Conservation (phyloP, 805 yeast species). For the Wickerhamomyces bovis region DNA sequence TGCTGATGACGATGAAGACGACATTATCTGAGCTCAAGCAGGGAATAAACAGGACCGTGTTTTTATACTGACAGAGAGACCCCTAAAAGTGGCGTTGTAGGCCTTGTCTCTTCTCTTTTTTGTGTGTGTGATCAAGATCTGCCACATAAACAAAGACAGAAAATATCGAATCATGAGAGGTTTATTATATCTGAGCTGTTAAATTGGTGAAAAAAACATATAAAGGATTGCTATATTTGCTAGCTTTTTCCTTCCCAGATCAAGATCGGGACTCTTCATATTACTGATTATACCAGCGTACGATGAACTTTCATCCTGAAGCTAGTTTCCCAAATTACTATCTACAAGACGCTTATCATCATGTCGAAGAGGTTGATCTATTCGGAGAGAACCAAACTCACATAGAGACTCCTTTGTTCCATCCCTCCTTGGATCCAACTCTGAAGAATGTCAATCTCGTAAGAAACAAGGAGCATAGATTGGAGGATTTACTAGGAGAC, state of each 20-base stretch:
- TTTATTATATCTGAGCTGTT: no score
- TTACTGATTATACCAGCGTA: neutral
- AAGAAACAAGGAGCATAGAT: neutral
- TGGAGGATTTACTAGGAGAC: neutral
- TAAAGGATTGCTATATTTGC: no score
- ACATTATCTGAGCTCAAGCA: slow-evolving; percentile 15
- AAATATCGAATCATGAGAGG: no score
- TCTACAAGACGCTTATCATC: neutral
- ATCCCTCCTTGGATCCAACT: neutral
- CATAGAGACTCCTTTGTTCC: neutral
- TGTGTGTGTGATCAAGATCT: no score
- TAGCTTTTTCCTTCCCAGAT: no score
- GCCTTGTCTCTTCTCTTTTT: no score
- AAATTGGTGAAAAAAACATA: no score
- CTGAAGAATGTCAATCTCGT: neutral
- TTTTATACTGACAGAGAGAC: neutral
- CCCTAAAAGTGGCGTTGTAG: neutral
- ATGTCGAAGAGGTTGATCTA: neutral
- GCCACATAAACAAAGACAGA: no score
- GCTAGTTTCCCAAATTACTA: neutral
- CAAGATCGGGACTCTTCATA: no score
- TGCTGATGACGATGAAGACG: slow-evolving; percentile 32
- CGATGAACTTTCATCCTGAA: neutral
- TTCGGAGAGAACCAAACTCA: neutral
- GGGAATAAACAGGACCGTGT: no score